phyloP scores from a whole-genome alignment of 805 yeast species.

The Ogataea zsoltii region DNA sequence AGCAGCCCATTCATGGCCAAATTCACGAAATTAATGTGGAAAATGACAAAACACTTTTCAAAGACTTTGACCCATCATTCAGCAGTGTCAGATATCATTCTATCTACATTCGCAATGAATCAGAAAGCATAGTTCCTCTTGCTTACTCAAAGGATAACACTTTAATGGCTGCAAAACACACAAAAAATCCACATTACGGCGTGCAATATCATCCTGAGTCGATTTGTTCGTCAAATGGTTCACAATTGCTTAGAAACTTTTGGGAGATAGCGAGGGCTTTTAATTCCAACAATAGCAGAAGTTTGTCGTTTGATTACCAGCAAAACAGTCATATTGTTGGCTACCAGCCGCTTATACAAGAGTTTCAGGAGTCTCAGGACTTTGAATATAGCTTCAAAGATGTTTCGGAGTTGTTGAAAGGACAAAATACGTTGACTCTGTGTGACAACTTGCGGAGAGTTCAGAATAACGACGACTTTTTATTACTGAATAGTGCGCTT shows the following conservation, averaged over 20 bases:
- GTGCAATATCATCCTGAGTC: slow-evolving; percentile 99
- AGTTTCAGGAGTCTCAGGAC: slow-evolving; percentile 7
- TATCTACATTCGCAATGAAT: slow-evolving; percentile 47
- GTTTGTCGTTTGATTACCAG: neutral
- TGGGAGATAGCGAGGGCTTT: slow-evolving; percentile 46
- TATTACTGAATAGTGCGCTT: slow-evolving; percentile 76
- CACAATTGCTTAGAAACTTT: slow-evolving; percentile 59
- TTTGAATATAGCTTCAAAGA: slow-evolving; percentile 20
- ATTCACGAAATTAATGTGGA: slow-evolving; percentile 49
- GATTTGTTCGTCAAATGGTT: slow-evolving; percentile 75
- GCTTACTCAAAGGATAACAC: slow-evolving; percentile 59
- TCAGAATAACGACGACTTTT: slow-evolving; percentile 44
- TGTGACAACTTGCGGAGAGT: slow-evolving; percentile 45
- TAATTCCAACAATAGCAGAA: slow-evolving; percentile 5
- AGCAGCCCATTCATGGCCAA: slow-evolving; percentile 82
- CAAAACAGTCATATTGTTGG: slow-evolving; percentile 2
- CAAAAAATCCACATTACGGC: slow-evolving; percentile 70
- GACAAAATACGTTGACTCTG: slow-evolving; percentile 31
- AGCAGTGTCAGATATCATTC: slow-evolving; percentile 90
- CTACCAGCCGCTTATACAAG: slow-evolving; percentile 22
- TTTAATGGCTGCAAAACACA: slow-evolving; percentile 80
- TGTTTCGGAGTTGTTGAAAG: slow-evolving; percentile 1
- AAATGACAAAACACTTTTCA: slow-evolving; percentile 39
- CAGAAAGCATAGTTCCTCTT: slow-evolving; percentile 48
- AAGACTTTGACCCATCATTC: slow-evolving; percentile 44